Base-by-base conservation (phyloP, 108 stramenopile genomes). In the Pseudonitzschia multistriata region DNA sequence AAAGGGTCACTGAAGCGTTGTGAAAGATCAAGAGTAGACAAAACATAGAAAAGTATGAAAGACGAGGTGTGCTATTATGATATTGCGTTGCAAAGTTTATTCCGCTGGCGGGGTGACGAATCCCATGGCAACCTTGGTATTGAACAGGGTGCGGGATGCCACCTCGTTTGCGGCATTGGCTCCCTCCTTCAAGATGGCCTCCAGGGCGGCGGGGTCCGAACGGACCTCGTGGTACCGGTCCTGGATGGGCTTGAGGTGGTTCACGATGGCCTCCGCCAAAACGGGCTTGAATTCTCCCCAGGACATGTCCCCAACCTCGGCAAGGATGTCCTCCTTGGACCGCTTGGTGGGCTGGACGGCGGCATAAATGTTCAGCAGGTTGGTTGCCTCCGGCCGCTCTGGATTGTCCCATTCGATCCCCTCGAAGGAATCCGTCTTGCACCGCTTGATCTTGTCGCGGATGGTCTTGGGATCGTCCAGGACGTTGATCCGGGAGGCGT, bases 281-380 rank as follows among this genome's bases (percentile, higher is more conserved):
- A 86, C 42, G 0, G 97, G 96, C 83, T 99, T 99, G 85, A 99
- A 99, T 47, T 86, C 76, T 2, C 96, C 96, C 97, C 98, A 98
- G 47, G 74, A 81, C 94, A 97, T 83, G 47, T 89, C 88, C 21
- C 66, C 69, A 21, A 98, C 97, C 68, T 96, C 95, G 3, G 76
- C 84, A 10, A 85, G 33, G 50, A 98, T 85, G 30, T 87, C 95
- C 56, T 95, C 94, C 50, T 80, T 74, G 21, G 77, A 83, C 29
- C 90, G 77, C 40, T 76, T 87, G 33, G 57, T 59, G 28, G 91
- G 90, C 69, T 93, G 90, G 8, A 96, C 92, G 6, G 94, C 96
- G 34, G 85, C 71, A 71, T 95, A 98, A 67, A 99, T 98, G 62
- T 91, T 96, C 22, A 99, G 78, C 17, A 99, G 73, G 68, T 99